A percentile compares a stretch with the other conserved stretches of the same genome.
Conservation (phyloP, 2,329 filamentous ascomycete species). For the Trichoderma sp. region DNA sequence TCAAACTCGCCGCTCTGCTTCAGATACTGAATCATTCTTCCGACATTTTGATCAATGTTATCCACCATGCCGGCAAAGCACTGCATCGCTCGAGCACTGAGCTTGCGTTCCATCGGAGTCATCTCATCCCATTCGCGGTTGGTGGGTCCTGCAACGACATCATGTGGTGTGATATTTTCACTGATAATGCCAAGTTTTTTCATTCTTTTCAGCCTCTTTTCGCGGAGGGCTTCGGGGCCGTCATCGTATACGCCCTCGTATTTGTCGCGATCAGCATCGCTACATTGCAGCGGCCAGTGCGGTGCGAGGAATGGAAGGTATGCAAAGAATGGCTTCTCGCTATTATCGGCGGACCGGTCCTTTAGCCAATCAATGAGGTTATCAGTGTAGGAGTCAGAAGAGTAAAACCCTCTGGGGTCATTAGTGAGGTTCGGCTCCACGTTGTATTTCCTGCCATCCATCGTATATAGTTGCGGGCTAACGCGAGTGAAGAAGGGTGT, state of each 20-base stretch:
- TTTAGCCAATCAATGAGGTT: not conserved
- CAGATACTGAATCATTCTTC: slow-evolving; percentile 56
- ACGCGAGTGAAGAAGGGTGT: not conserved
- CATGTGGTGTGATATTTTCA: slow-evolving; percentile 43
- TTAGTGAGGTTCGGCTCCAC: not conserved
- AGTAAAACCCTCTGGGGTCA: not conserved
- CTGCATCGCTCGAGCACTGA: slow-evolving; percentile 56
- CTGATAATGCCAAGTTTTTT: slow-evolving; percentile 50
- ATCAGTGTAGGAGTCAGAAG: not conserved
- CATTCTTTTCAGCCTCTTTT: slow-evolving; percentile 27
- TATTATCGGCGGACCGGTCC: not conserved
- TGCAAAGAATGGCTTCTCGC: slow-evolving; percentile 50
- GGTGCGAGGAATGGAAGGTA: slow-evolving; percentile 61
- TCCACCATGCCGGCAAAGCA: slow-evolving; percentile 64
- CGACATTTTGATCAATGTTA: slow-evolving; percentile 57
- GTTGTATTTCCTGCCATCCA: not conserved
- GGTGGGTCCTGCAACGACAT: slow-evolving; percentile 39
- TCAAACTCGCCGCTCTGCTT: slow-evolving; percentile 55
- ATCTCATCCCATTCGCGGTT: slow-evolving; percentile 43
- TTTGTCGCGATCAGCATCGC: not conserved
- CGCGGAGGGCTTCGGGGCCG: slow-evolving; percentile 55
- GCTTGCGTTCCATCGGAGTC: slow-evolving; percentile 43
- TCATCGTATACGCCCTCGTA: slow-evolving; percentile 57
- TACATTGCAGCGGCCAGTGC: slow-evolving; percentile 58
- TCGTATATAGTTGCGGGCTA: not conserved